Conservation (phyloP, 768 basidiomycete genomes). For the Grammothele lineata region DNA sequence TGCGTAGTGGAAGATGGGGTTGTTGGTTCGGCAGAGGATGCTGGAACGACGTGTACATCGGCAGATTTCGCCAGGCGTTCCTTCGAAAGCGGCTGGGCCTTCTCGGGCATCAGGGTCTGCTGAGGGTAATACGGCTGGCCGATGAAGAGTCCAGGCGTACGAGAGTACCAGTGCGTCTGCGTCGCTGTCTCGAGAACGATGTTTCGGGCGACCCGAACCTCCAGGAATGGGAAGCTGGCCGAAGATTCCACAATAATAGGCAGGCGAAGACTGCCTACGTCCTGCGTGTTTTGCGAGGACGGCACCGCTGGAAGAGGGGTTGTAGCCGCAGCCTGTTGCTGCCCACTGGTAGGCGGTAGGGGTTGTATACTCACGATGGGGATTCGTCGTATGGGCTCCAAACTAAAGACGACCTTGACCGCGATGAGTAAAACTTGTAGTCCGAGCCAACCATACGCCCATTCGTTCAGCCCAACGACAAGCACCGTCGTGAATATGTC, state of each 20-base stretch:
- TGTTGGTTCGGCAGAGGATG: not conserved
- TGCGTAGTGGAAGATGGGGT: not conserved
- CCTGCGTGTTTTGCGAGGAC: not conserved
- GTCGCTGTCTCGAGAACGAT: slow-evolving; percentile 1
- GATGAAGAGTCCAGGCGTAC: slow-evolving; percentile 3
- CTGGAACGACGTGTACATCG: not conserved
- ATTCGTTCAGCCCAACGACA: slow-evolving; percentile 2
- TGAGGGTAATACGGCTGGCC: slow-evolving; percentile 7
- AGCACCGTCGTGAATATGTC: slow-evolving; percentile 6
- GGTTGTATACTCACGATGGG: slow-evolving; percentile 1
- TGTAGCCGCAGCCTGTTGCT: not conserved
- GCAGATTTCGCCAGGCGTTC: not conserved
- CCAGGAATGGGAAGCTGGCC: not conserved
- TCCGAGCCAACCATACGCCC: slow-evolving; percentile 7
- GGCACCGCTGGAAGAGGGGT: not conserved
- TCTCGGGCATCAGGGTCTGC: not conserved
- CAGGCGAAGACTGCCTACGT: not conserved
- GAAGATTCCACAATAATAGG: not conserved
- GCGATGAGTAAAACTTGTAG: not conserved
- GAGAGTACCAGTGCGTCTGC: not conserved
- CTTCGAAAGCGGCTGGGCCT: not conserved
- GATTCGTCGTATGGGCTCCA: slow-evolving; percentile 3
- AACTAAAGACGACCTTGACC: slow-evolving; percentile 4
- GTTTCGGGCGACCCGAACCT: not conserved
- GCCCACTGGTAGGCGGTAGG: too few relatives aligned